Evolutionary conservation across 2,329 filamentous ascomycete genomes (phyloP).

Genomic region (Sarocladiaceae sp.): DNA sequence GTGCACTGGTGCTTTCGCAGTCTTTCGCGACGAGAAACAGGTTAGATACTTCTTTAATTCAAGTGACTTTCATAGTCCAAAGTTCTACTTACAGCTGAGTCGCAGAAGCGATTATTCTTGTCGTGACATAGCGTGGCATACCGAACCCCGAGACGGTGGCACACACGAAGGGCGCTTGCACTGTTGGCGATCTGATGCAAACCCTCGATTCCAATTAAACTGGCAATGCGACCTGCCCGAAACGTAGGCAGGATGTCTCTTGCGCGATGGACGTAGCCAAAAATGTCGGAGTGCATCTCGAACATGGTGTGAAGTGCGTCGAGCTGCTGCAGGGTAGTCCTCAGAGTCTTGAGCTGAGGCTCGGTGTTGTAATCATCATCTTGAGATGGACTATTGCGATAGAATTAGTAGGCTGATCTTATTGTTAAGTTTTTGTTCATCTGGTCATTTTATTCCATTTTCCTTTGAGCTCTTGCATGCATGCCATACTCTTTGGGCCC

Average conservation of each 20-base stretch:
- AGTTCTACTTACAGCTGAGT: slow-evolving; percentile 11
- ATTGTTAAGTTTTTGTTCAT: too few relatives aligned
- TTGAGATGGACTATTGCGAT: not conserved
- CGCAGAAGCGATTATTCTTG: slow-evolving; percentile 14
- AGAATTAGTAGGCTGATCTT: not conserved
- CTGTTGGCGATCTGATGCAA: slow-evolving; percentile 85
- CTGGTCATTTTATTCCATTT: too few relatives aligned
- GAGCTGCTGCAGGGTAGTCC: not conserved
- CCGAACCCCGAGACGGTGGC: slow-evolving; percentile 67
- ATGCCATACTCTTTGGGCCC: too few relatives aligned
- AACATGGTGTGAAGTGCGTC: not conserved
- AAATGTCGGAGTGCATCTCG: not conserved
- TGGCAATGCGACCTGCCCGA: slow-evolving; percentile 54
- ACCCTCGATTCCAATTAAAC: slow-evolving; percentile 70
- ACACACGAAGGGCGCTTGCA: slow-evolving; percentile 62
- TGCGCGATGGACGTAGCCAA: not conserved
- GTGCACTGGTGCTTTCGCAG: slow-evolving; percentile 47
- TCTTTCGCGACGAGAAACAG: too few relatives aligned
- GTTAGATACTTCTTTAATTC: too few relatives aligned
- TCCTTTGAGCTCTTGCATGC: too few relatives aligned
- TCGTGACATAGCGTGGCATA: slow-evolving; percentile 83
- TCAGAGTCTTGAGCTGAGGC: not conserved
- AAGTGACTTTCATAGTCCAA: too few relatives aligned
- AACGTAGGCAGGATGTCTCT: slow-evolving; percentile 29
- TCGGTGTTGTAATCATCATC: not conserved